phyloP scores from a whole-genome alignment of 805 yeast genomes.

The Schizosaccharomyces lindneri region DNA sequence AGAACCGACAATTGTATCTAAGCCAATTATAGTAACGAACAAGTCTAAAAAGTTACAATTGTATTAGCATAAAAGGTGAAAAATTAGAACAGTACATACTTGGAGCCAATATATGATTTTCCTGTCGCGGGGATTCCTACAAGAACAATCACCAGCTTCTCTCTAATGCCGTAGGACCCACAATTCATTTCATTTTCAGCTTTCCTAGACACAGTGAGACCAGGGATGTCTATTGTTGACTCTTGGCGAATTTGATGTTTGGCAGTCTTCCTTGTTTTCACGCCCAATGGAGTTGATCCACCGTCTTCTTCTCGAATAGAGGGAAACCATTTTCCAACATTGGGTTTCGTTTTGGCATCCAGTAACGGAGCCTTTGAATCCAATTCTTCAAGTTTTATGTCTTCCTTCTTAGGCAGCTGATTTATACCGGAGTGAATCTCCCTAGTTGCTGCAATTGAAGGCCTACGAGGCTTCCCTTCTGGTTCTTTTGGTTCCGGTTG shows the following conservation, averaged over 20 bases:
- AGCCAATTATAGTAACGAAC: slow-evolving; percentile 69
- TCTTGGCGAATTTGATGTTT: slow-evolving; percentile 20
- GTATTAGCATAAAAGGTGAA: neutral
- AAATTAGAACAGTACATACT: slow-evolving; percentile 11
- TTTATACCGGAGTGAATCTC: no score
- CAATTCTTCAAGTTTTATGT: no score
- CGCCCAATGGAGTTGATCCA: neutral
- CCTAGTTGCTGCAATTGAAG: no score
- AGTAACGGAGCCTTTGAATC: no score
- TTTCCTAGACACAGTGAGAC: slow-evolving; percentile 29
- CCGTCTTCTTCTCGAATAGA: neutral
- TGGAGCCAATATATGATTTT: slow-evolving; percentile 77
- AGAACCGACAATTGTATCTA: slow-evolving; percentile 70
- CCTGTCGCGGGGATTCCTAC: slow-evolving; percentile 91
- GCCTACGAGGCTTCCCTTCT: no score
- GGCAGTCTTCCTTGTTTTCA: neutral
- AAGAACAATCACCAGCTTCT: slow-evolving; percentile 80
- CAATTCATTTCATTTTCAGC: neutral
- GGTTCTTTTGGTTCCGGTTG: no score
- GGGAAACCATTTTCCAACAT: neutral
- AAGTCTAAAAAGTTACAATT: neutral
- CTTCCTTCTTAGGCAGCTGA: no score
- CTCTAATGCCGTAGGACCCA: slow-evolving; percentile 33
- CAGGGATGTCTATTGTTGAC: slow-evolving; percentile 77
- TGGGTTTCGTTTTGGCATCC: no score